Evolutionary conservation across 192 early-diverging fungal genomes (phyloP), one percentile per base, ranked within the genome.

Genomic region (Backusella australiensis): DNA sequence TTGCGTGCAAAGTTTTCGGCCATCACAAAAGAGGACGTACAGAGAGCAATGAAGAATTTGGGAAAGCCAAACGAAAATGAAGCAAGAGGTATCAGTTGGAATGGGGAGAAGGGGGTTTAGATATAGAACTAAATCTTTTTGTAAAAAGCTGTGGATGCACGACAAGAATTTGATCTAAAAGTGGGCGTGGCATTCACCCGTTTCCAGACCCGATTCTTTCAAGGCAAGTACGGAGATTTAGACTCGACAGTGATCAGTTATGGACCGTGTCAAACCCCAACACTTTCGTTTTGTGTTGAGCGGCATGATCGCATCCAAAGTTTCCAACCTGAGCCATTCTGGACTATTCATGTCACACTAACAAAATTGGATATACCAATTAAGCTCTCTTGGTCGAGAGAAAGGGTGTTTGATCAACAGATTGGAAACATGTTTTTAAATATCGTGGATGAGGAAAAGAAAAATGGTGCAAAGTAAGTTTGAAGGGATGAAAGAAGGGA

Each of bases 281-380:
- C 86, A 3, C 69, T 87, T 7, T 80, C 86, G 12, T 85, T 87
- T 68, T 88, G 87, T 53, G 86, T 87, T 8, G 75, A 86, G 23
- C 72, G 86, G n/a, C 88, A 89, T 75, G 86, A 87, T 74, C 83
- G 80, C n/a, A 87, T 87, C 23, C 77, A 89, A 59, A 84, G 81
- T 1, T 87, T 87, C 68, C 79, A 75, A 49, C 86, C 86, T 12
- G 85, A 86, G 56, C 52, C 87, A 1, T 87, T 79, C 78, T 87
- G 86, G 86, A 73, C 75, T 1, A 46, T 87, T 29, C 21, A 65
- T 4, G 75, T 78, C 34, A 77, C 76, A 1, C 52, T 88, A 1
- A 67, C 59, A 9, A 74, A 81, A 63, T 34, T 32, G 2, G 56
- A 75, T 67, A 21, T 66, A 12, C 69, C 73, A 26, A 49, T 74